Conservation (phyloP, 1,284 basidiomycete genomes). For the Pholiota adiposa region DNA sequence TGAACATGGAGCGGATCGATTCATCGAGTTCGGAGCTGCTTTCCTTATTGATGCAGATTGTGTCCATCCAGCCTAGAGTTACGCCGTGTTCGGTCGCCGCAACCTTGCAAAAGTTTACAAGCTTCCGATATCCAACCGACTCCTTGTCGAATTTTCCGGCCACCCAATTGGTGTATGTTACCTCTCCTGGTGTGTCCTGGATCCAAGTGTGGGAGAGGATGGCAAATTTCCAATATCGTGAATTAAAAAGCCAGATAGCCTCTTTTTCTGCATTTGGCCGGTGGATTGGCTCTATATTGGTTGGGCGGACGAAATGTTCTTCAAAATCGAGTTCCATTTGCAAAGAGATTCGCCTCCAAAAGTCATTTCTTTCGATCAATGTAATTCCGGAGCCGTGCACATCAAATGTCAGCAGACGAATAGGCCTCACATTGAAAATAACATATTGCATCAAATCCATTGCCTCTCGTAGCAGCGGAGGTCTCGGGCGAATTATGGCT, state of each 20-base stretch:
- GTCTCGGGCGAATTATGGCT: background rate
- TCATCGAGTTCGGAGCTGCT: background rate
- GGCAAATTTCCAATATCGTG: background rate
- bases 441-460: background rate
- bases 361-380: background rate
- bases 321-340: background rate
- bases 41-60: background rate
- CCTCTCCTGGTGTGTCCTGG: background rate
- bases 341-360: background rate
- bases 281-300: too few species aligned
- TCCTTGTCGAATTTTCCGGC: background rate
- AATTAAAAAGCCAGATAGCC: too few species aligned
- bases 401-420: background rate
- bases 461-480: background rate
- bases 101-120: background rate
- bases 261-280: too few species aligned
- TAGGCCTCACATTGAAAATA: background rate
- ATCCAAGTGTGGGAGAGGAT: conserved; percentile 1
- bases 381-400: background rate
- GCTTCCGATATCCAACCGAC: background rate
- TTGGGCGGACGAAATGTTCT: background rate
- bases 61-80: background rate
- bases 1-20: background rate
- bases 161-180: background rate
- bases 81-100: background rate